Percentiles rank a stretch among this genome's conserved stretches.
Evolutionary conservation across 495 filamentous ascomycete genomes (phyloP).

Genomic region (Viridothelium virens): DNA sequence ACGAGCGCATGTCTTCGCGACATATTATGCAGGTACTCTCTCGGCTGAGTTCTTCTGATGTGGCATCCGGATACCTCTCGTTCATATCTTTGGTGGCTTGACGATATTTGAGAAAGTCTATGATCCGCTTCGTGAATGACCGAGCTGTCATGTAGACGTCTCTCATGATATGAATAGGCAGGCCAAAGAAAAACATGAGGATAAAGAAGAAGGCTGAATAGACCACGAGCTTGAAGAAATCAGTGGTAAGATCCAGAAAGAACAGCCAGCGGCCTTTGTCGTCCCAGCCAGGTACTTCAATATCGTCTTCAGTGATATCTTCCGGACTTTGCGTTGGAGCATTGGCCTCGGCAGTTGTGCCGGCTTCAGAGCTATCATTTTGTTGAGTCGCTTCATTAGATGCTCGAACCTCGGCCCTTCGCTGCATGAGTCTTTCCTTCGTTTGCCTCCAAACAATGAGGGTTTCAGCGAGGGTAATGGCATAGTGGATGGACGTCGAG

Average conservation of each 20-base stretch:
- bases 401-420: constrained; percentile 47
- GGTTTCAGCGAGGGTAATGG: constrained; percentile 70
- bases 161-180: constrained; percentile 92
- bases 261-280: constrained; percentile 91
- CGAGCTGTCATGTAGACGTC: constrained; percentile 90
- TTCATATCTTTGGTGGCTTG: constrained; percentile 90
- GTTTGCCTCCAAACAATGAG: constrained; percentile 65
- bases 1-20: constrained; percentile 86
- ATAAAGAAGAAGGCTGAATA: constrained; percentile 91
- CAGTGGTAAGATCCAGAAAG: constrained; percentile 77
- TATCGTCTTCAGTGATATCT: constrained; percentile 76
- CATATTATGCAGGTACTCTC: constrained; percentile 98
- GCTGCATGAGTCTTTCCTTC: constrained; percentile 54
- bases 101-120: constrained; percentile 79
- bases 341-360: constrained; percentile 38
- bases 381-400: constrained; percentile 56
- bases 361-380: constrained; percentile 45
- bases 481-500: constrained; percentile 71
- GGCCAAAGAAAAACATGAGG: constrained; percentile 83
- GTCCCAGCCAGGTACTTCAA: constrained; percentile 94
- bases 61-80: constrained; percentile 83
- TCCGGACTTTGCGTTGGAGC: constrained; percentile 31
- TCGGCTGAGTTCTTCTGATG: constrained; percentile 68
- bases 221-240: constrained; percentile 81
- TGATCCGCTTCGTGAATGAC: constrained; percentile 79